Evolutionary conservation across 169 alveolate genomes (phyloP).

Genomic region (Besnoitia besnoiti): DNA sequence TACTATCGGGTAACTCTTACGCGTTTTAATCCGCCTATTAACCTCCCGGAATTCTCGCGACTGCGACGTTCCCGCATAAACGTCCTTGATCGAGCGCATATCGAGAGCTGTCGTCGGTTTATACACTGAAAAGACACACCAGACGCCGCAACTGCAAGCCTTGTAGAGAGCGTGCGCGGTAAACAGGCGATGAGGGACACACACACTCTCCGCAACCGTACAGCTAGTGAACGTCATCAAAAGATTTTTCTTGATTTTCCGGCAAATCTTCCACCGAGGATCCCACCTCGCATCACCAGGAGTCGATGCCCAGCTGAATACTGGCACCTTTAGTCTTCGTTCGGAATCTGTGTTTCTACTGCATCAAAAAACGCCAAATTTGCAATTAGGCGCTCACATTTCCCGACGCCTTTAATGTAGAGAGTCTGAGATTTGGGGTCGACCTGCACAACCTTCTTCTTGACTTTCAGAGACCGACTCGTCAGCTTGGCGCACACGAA

Average conservation of each 20-base stretch:
- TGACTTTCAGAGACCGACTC: constrained; percentile 35
- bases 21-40: constrained; percentile 30
- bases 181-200: too few relatives aligned
- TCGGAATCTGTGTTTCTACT: too few relatives aligned
- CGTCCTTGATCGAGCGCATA: constrained; percentile 27
- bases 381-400: background rate
- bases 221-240: background rate
- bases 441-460: constrained; percentile 32
- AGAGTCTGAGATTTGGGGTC: background rate
- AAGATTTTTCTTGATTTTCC: background rate
- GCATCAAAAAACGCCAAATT: too few relatives aligned
- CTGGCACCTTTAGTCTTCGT: too few relatives aligned
- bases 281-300: too few relatives aligned
- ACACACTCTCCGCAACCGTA: too few relatives aligned
- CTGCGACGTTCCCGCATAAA: constrained; percentile 44
- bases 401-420: background rate
- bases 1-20: too few relatives aligned
- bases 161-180: background rate
- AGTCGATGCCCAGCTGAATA: too few relatives aligned
- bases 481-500: constrained; percentile 45
- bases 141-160: background rate
- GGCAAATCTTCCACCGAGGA: too few relatives aligned
- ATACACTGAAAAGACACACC: background rate
- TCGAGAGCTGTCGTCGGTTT: constrained; percentile 35
- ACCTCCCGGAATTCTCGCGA: constrained; percentile 53